These are phyloP conservation scores for Aspergillus sparsus DNA, from an alignment of 495 filamentous ascomycete species.

Conservation along the genomic window DNA sequence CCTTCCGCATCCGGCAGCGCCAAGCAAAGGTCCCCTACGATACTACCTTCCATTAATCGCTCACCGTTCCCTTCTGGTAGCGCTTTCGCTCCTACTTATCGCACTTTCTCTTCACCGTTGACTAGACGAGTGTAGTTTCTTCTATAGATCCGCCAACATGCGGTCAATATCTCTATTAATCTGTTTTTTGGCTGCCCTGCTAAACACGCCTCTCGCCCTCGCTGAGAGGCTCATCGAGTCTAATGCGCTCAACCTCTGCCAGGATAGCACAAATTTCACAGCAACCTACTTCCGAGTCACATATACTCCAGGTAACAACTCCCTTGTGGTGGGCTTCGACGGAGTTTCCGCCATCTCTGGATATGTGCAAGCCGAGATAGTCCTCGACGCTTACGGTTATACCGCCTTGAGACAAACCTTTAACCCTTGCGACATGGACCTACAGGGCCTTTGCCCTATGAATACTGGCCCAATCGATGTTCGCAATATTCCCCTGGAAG, in stretches of 20 bases:
- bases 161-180: slow-evolving; percentile 43
- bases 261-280: slow-evolving; percentile 75
- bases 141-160: slow-evolving; percentile 31
- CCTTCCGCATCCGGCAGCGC: slow-evolving; percentile 48
- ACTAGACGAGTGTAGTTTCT: slow-evolving; percentile 1
- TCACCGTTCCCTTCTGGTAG: slow-evolving; percentile 29
- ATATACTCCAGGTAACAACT: slow-evolving; percentile 75
- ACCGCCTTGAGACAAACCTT: slow-evolving; percentile 61
- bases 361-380: slow-evolving; percentile 76
- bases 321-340: slow-evolving; percentile 72
- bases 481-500: slow-evolving; percentile 60
- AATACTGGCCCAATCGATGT: slow-evolving; percentile 78
- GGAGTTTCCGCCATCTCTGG: slow-evolving; percentile 84
- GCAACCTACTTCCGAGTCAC: slow-evolving; percentile 80
- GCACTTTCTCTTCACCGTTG: slow-evolving; percentile 13
- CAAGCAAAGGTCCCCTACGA: slow-evolving; percentile 39
- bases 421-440: slow-evolving; percentile 70
- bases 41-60: slow-evolving; percentile 35
- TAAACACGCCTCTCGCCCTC: slow-evolving; percentile 38
- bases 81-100: slow-evolving; percentile 15
- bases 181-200: slow-evolving; percentile 37
- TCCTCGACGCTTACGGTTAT: slow-evolving; percentile 82
- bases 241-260: slow-evolving; percentile 75
- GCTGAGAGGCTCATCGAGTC: slow-evolving; percentile 61
- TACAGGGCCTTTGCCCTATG: slow-evolving; percentile 92